Evolutionary conservation across 164 flowering plant genomes (phyloP).

Genomic region (Santalum album): DNA sequence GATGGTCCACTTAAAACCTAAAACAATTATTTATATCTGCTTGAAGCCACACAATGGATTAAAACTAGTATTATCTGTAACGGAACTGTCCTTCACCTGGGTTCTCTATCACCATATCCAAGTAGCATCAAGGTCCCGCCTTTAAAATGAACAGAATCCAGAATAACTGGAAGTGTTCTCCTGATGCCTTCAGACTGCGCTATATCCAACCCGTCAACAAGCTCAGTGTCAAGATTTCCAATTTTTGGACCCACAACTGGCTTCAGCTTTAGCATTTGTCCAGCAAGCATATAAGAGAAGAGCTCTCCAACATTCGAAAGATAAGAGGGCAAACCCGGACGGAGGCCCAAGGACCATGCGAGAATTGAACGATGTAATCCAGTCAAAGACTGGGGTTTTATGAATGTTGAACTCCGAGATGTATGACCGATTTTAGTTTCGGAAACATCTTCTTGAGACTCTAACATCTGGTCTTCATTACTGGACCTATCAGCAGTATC

Average conservation of each 20-base stretch:
- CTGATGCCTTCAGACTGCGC: conserved; percentile 42
- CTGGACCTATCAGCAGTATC: conserved; percentile 11
- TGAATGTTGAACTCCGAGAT: conserved; percentile 11
- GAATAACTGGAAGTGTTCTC: conserved; percentile 62
- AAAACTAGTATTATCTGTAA: neutral
- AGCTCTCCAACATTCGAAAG: conserved; percentile 19
- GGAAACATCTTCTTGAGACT: conserved; percentile 16
- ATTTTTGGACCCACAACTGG: conserved; percentile 30
- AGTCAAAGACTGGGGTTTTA: conserved; percentile 22
- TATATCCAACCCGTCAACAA: conserved; percentile 42
- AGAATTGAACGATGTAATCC: conserved; percentile 18
- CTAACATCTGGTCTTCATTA: conserved; percentile 15
- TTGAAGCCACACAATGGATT: no score
- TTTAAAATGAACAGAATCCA: conserved; percentile 83
- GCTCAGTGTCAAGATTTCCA: conserved; percentile 50
- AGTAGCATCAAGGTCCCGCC: conserved; percentile 81
- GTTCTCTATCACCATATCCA: conserved; percentile 83
- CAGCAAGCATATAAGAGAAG: conserved; percentile 27
- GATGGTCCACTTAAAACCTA: no score
- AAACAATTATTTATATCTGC: no score
- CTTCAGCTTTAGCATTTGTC: conserved; percentile 41
- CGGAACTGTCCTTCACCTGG: conserved; percentile 44
- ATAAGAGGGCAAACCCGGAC: conserved; percentile 21
- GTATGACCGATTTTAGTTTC: conserved; percentile 19
- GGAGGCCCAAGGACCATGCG: conserved; percentile 18